Base-by-base conservation (phyloP, 768 basidiomycete species). In the Boletus pseudopeckii region DNA sequence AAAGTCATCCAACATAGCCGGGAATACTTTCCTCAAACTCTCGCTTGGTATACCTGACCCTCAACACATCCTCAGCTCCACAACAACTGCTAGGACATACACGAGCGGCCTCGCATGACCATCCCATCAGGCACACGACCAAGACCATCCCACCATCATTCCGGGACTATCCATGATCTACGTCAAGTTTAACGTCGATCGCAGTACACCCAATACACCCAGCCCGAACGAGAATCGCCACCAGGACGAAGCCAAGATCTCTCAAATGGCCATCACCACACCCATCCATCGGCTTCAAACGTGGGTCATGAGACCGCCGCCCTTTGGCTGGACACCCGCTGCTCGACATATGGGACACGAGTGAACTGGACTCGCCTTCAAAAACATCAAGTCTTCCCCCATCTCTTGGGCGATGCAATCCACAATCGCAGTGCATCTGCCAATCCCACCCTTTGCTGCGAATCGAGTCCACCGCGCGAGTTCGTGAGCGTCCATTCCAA, bases 361-460 rank as follows among this genome's bases (percentile, higher is more conserved):
- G 15, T 2, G 5, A 30, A 50, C 7, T 1, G 32, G 15, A 64
- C 80, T 45, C 51, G 84, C 90, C 80, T 88, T 85, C 45, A 93
- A 70, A 67, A 94, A 92, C 91, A 94, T 94, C 42, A 94, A 76
- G 69, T 93, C 91, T 10, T 68, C 67, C 22, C 85, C 85, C 11
- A 79, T 67, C 37, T 77, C 76, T 66, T 90, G 82, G 2, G 89
- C 89, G 18, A 89, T 80, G 62, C 88, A 90, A 67, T 94, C 90
- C 49, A 79, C 76, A 24, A 77, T 52, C 5, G 91, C 91, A 1
- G 81, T 83, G 58, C 90, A 91, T 60, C 77, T 86, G 5, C 91
- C 91, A 49, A 93, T 90, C 14, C 91, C 91, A 0, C 91, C 91
- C 63, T 91, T 92, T 5, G 76, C 81, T 0, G 91, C 91, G 66